Conservation (phyloP, 2,329 filamentous ascomycete genomes). For the Colletotrichum viniferum region DNA sequence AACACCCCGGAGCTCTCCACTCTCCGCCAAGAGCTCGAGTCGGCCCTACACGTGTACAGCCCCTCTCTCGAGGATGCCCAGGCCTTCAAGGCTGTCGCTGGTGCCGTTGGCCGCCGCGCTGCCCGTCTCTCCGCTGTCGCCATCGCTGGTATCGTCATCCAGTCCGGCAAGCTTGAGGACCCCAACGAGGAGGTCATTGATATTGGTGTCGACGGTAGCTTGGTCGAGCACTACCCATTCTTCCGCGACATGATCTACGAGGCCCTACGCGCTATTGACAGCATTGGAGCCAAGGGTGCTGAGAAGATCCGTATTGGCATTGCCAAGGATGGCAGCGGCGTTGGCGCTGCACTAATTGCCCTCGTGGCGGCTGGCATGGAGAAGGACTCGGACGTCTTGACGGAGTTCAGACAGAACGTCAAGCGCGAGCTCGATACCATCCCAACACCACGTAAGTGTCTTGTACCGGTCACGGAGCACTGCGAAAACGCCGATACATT, state of each 20-base stretch:
- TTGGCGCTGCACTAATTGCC: slow-evolving; percentile 95
- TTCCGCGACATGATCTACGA: slow-evolving; percentile 90
- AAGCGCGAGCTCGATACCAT: slow-evolving; percentile 38
- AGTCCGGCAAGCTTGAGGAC: slow-evolving; percentile 73
- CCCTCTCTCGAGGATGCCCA: slow-evolving; percentile 84
- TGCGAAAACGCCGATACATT: slow-evolving; percentile 26
- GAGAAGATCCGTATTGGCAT: slow-evolving; percentile 92
- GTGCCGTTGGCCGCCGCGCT: slow-evolving; percentile 85
- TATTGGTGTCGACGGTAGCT: slow-evolving; percentile 90
- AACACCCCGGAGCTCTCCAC: slow-evolving; percentile 72
- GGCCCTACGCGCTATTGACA: slow-evolving; percentile 75
- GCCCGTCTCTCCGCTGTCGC: slow-evolving; percentile 88
- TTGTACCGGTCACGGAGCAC: neutral
- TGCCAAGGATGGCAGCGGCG: slow-evolving; percentile 93
- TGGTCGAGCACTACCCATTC: slow-evolving; percentile 94
- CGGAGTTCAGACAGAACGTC: slow-evolving; percentile 43
- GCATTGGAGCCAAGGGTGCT: slow-evolving; percentile 79
- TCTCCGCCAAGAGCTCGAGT: slow-evolving; percentile 79
- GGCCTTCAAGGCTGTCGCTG: slow-evolving; percentile 82
- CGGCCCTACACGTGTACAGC: slow-evolving; percentile 75
- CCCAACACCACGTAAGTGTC: slow-evolving; percentile 33
- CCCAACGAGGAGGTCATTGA: slow-evolving; percentile 76
- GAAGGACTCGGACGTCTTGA: slow-evolving; percentile 50
- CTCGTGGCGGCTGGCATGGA: slow-evolving; percentile 79
- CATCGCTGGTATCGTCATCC: slow-evolving; percentile 81